Percentiles rank a stretch among this genome's conserved stretches.
Evolutionary conservation across 2,329 filamentous ascomycete genomes (phyloP).

Genomic region (Phialemoniopsis sp.): DNA sequence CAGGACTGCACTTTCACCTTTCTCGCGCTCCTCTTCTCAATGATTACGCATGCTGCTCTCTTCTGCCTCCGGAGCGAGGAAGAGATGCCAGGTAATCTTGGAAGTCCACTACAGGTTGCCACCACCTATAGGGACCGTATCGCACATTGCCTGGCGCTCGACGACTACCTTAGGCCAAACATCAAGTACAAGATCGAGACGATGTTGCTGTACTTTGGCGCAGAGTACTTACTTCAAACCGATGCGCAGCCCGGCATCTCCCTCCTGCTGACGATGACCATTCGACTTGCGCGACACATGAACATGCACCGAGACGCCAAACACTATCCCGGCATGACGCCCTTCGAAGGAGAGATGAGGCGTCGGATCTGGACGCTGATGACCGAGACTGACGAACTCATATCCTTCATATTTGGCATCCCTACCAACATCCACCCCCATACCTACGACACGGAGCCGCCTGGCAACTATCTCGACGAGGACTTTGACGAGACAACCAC

Average conservation of each 20-base stretch:
- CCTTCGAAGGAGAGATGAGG: constrained; percentile 48
- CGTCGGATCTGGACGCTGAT: constrained; percentile 42
- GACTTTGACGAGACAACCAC: constrained; percentile 45
- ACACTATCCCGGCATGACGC: constrained; percentile 33
- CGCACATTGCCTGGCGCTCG: constrained; percentile 22
- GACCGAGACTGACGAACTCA: constrained; percentile 40
- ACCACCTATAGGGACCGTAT: constrained; percentile 15
- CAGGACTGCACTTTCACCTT: constrained; percentile 13
- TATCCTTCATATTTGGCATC: constrained; percentile 49
- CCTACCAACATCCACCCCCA: constrained; percentile 43
- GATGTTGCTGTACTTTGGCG: constrained; percentile 18
- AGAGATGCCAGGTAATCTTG: constrained; percentile 12
- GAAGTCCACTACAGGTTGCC: constrained; percentile 11
- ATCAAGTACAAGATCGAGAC: constrained; percentile 18
- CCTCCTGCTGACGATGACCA: constrained; percentile 17
- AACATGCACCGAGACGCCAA: constrained; percentile 46
- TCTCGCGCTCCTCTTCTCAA: constrained; percentile 23
- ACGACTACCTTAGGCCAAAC: constrained; percentile 20
- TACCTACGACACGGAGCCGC: constrained; percentile 38
- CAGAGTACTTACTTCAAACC: constrained; percentile 17
- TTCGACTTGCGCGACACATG: constrained; percentile 20
- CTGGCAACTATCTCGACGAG: constrained; percentile 41
- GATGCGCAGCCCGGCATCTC: constrained; percentile 18
- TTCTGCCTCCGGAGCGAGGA: constrained; percentile 15
- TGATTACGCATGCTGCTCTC: constrained; percentile 21